Conservation (phyloP, 2,329 filamentous ascomycete genomes). For the Sphaerulina vaccinii region DNA sequence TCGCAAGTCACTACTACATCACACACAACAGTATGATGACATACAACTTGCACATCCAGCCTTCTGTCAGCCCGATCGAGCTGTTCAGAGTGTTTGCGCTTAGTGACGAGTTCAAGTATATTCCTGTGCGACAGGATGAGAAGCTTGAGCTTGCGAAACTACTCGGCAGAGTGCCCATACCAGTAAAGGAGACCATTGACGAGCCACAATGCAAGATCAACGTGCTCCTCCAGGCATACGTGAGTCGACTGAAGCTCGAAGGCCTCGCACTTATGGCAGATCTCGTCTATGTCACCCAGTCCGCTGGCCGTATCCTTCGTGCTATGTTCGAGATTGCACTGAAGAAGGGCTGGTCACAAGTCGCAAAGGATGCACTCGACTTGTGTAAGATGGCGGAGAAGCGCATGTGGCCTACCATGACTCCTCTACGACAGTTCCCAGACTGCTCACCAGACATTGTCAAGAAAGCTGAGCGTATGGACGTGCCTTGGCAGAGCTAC, state of each 20-base stretch:
- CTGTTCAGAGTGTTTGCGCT: constrained; percentile 94
- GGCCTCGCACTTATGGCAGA: constrained; percentile 96
- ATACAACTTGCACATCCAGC: constrained; percentile 93
- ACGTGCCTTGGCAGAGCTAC: constrained; percentile 89
- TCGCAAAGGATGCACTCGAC: constrained; percentile 87
- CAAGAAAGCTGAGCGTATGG: constrained; percentile 89
- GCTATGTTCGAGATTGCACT: constrained; percentile 97
- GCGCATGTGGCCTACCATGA: constrained; percentile 99
- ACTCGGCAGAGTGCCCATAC: constrained; percentile 84
- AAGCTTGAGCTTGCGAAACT: constrained; percentile 94
- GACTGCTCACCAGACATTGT: constrained; percentile 80
- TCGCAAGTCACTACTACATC: constrained; percentile 98
- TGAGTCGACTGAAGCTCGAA: constrained; percentile 89
- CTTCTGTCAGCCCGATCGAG: constrained; percentile 88
- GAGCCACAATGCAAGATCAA: constrained; percentile 98
- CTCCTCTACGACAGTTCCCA: constrained; percentile 86
- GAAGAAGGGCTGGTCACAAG: constrained; percentile 92
- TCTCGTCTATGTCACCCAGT: constrained; percentile 97
- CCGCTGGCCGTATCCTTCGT: constrained; percentile 89
- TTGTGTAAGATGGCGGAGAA: constrained; percentile 99
- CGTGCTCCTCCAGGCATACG: constrained; percentile 92
- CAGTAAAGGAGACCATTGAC: constrained; percentile 96
- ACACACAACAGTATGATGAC: constrained; percentile 94
- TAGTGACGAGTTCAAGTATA: constrained; percentile 98
- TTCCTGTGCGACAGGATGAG: constrained; percentile 94